Evolutionary conservation across 2,329 filamentous ascomycete genomes (phyloP).

Genomic region (Didymella pomorum): DNA sequence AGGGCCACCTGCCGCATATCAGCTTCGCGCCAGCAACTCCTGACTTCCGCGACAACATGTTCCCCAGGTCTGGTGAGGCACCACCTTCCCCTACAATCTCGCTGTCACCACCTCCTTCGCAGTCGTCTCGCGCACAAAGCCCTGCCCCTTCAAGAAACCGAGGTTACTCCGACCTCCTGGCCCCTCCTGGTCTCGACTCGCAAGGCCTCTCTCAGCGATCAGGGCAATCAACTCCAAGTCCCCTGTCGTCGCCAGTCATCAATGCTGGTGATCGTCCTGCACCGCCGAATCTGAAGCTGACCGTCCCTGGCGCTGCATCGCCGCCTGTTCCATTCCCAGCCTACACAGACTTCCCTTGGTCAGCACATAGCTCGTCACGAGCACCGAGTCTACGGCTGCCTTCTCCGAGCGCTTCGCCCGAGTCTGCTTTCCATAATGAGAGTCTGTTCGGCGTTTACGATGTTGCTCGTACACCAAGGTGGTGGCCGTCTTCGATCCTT

Average conservation of each 20-base stretch:
- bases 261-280: constrained; percentile 34
- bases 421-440: constrained; percentile 58
- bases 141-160: constrained; percentile 35
- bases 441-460: constrained; percentile 52
- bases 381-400: constrained; percentile 66
- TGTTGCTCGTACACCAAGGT: constrained; percentile 61
- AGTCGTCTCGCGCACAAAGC: constrained; percentile 38
- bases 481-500: constrained; percentile 82
- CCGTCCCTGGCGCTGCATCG: constrained; percentile 52
- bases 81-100: constrained; percentile 51
- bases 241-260: constrained; percentile 39
- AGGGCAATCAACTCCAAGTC: constrained; percentile 33
- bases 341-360: constrained; percentile 64
- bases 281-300: constrained; percentile 52
- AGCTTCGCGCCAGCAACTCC: constrained; percentile 48
- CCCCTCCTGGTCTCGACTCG: constrained; percentile 50
- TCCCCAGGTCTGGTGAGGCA: constrained; percentile 21
- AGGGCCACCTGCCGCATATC: constrained; percentile 43
- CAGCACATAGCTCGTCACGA: constrained; percentile 54
- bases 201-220: constrained; percentile 28
- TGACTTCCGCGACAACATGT: constrained; percentile 31
- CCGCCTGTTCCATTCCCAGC: constrained; percentile 72
- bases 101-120: constrained; percentile 53
- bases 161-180: constrained; percentile 41
- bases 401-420: constrained; percentile 58